These are phyloP conservation scores for Lophiostoma macrostomum DNA, from an alignment of 495 filamentous ascomycete species.

Conservation along the genomic window DNA sequence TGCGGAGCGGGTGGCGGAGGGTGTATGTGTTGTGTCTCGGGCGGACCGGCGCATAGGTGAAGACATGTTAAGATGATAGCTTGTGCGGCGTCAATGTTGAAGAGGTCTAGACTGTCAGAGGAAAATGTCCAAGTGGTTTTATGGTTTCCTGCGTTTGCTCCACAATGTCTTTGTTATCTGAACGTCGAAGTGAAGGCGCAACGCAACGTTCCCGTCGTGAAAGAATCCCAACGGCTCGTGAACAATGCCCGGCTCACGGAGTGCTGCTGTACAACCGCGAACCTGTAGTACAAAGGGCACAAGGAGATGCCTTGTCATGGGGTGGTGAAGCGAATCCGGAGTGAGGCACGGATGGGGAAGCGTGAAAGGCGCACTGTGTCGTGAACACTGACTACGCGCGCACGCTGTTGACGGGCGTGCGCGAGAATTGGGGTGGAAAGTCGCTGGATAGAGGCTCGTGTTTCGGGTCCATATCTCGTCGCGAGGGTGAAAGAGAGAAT, in stretches of 20 bases:
- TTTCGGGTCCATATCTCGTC: slow-evolving; percentile 30
- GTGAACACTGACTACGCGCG: background rate
- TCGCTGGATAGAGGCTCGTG: slow-evolving; percentile 28
- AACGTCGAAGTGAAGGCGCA: too few species aligned
- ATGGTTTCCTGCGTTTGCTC: too few species aligned
- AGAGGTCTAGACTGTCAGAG: background rate
- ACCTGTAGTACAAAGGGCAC: too few species aligned
- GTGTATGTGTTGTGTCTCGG: slow-evolving; percentile 2
- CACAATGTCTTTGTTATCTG: too few species aligned
- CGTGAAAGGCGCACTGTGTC: background rate
- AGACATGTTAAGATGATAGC: slow-evolving; percentile 16
- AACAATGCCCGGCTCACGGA: too few species aligned
- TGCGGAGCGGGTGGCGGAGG: background rate
- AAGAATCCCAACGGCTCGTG: too few species aligned
- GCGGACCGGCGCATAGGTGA: slow-evolving; percentile 17
- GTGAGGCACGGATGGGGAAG: background rate
- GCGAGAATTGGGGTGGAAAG: slow-evolving; percentile 20
- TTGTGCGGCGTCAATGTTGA: background rate
- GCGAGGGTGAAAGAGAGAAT: background rate
- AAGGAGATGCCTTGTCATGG: too few species aligned
- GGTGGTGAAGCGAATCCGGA: too few species aligned
- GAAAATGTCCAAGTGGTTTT: background rate
- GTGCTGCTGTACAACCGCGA: too few species aligned
- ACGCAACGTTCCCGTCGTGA: too few species aligned
- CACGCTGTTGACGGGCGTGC: background rate